Conservation (phyloP, 495 filamentous ascomycete species). For the Trypethelium eluteriae region DNA sequence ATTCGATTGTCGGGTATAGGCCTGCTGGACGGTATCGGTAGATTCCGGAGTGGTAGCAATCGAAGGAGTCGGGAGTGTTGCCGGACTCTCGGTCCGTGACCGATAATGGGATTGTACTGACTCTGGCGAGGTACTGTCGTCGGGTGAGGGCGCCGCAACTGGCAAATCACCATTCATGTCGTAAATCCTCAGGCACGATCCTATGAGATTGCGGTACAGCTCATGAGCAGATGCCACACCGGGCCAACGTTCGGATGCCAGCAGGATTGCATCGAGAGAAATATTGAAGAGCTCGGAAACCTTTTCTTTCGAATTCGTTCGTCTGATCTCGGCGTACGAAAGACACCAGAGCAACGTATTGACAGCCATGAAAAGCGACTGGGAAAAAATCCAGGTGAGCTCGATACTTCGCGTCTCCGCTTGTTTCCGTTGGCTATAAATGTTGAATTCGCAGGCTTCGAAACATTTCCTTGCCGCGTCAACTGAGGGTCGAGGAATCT, state of each 20-base stretch:
- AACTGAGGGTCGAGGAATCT: slow-evolving; percentile 73
- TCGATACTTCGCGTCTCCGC: slow-evolving; percentile 56
- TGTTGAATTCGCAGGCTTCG: slow-evolving; percentile 70
- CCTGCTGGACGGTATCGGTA: neutral
- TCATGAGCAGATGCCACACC: slow-evolving; percentile 75
- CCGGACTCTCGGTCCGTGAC: slow-evolving; percentile 32
- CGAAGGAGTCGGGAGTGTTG: slow-evolving; percentile 29
- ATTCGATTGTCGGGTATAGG: neutral
- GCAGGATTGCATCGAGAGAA: slow-evolving; percentile 64
- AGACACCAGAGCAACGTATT: slow-evolving; percentile 84
- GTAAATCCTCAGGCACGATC: slow-evolving; percentile 76
- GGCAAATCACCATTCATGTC: slow-evolving; percentile 54
- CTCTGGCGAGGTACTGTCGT: slow-evolving; percentile 28
- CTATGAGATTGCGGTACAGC: slow-evolving; percentile 71
- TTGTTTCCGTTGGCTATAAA: slow-evolving; percentile 66
- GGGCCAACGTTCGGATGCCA: slow-evolving; percentile 77
- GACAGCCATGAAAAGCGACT: slow-evolving; percentile 76
- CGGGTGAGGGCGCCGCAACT: slow-evolving; percentile 53
- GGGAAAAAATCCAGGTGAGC: slow-evolving; percentile 84
- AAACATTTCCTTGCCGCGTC: slow-evolving; percentile 69
- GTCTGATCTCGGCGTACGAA: slow-evolving; percentile 74
- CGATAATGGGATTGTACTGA: slow-evolving; percentile 23
- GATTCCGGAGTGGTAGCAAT: slow-evolving; percentile 27
- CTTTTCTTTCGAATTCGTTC: slow-evolving; percentile 57
- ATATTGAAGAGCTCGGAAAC: slow-evolving; percentile 61